A percentile compares a stretch with the other conserved stretches of the same genome.
These are phyloP conservation scores for Aureobasidium musti DNA, from an alignment of 2,329 filamentous ascomycete genomes.

Conservation along the genomic window DNA sequence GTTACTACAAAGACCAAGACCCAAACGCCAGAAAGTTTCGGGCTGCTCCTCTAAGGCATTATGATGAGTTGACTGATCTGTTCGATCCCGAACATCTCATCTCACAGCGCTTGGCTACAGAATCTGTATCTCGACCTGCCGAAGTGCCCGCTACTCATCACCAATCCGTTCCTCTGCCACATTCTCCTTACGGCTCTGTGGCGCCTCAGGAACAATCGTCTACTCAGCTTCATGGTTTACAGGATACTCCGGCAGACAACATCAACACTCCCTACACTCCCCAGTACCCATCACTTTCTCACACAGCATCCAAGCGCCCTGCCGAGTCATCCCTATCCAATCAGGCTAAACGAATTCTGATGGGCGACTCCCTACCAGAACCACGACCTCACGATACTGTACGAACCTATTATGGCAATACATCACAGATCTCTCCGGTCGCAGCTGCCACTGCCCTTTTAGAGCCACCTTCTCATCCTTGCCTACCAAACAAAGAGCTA, in stretches of 20 bases:
- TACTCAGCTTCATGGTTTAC: neutral
- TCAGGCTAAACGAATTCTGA: neutral
- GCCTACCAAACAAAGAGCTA: neutral
- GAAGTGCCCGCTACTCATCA: neutral
- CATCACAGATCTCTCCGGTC: neutral
- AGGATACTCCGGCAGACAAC: neutral
- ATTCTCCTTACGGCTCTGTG: neutral
- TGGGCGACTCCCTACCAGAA: neutral
- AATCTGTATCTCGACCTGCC: neutral
- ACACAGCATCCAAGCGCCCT: neutral
- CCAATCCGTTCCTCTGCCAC: neutral
- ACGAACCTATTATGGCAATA: neutral
- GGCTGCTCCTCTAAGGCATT: neutral
- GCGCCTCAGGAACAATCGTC: neutral
- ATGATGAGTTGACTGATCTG: neutral
- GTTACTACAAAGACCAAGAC: conserved; percentile 9
- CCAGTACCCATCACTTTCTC: neutral
- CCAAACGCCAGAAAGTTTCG: conserved; percentile 14
- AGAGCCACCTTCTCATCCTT: neutral
- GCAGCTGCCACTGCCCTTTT: conserved; percentile 9
- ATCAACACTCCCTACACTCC: neutral
- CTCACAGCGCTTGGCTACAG: neutral
- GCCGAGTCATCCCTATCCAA: neutral
- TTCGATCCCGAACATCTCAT: neutral
- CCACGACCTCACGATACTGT: neutral